Percentiles rank a stretch among this genome's conserved stretches.
Conservation (phyloP, 352 stramenopile genomes). For the Pythium aquatile region DNA sequence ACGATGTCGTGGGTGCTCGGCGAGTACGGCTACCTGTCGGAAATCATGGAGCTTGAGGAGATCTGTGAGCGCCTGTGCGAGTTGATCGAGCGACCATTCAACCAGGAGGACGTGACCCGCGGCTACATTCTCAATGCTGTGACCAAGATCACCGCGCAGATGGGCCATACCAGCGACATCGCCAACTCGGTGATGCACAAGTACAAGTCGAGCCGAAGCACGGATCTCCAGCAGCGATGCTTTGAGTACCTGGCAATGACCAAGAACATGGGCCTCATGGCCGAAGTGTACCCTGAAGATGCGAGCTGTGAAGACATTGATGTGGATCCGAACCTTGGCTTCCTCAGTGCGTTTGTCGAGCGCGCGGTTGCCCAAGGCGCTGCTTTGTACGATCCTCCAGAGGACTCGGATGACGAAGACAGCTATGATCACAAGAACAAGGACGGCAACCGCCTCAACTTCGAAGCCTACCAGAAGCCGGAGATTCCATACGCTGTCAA, state of each 20-base stretch:
- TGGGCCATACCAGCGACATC: slow-evolving; percentile 86
- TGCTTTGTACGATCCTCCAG: slow-evolving; percentile 92
- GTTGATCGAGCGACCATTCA: slow-evolving; percentile 85
- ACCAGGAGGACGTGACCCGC: slow-evolving; percentile 91
- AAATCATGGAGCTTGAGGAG: slow-evolving; percentile 90
- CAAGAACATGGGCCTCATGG: slow-evolving; percentile 90
- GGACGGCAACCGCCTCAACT: slow-evolving; percentile 72
- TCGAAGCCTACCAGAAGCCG: slow-evolving; percentile 89
- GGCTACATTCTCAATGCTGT: slow-evolving; percentile 95
- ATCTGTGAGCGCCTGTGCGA: slow-evolving; percentile 95
- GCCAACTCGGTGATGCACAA: slow-evolving; percentile 95
- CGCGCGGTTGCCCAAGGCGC: slow-evolving; percentile 91
- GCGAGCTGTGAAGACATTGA: slow-evolving; percentile 94
- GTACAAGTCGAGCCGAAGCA: slow-evolving; percentile 94
- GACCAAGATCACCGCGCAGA: slow-evolving; percentile 98
- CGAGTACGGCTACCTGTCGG: slow-evolving; percentile 98
- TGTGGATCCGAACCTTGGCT: slow-evolving; percentile 95
- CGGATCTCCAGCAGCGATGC: slow-evolving; percentile 98
- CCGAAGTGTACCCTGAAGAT: slow-evolving; percentile 95
- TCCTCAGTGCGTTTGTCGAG: slow-evolving; percentile 95
- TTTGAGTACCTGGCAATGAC: slow-evolving; percentile 97
- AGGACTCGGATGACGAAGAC: slow-evolving; percentile 96
- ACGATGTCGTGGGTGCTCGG: slow-evolving; percentile 99
- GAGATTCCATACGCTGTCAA: slow-evolving; percentile 86
- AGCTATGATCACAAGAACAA: slow-evolving; percentile 69